Evolutionary conservation across 768 basidiomycete genomes (phyloP).

Genomic region (Termitomyces sp.): DNA sequence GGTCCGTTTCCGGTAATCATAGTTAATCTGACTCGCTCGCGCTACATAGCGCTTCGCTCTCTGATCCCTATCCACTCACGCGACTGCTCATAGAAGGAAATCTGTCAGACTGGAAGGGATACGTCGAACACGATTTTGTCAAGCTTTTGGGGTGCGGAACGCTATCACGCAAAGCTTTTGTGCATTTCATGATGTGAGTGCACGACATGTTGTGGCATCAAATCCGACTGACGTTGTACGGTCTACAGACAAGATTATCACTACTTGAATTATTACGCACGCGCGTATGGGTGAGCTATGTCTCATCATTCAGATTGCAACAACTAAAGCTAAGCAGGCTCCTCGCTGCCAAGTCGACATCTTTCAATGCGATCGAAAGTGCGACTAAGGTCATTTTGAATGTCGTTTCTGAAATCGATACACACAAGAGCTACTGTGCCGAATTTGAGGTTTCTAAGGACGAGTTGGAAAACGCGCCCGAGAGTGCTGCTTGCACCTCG

Average conservation of each 20-base stretch:
- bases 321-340: slow-evolving; percentile 35
- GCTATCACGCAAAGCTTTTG: slow-evolving; percentile 57
- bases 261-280: slow-evolving; percentile 78
- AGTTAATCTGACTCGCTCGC: not conserved
- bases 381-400: slow-evolving; percentile 60
- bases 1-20: not conserved
- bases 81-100: slow-evolving; percentile 56
- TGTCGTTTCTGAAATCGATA: slow-evolving; percentile 63
- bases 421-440: slow-evolving; percentile 68
- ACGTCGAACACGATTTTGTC: slow-evolving; percentile 84
- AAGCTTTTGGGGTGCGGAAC: slow-evolving; percentile 67
- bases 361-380: slow-evolving; percentile 54
- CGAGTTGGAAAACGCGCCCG: slow-evolving; percentile 56
- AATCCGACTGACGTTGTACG: not conserved
- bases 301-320: not conserved
- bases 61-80: slow-evolving; percentile 66
- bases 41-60: slow-evolving; percentile 42
- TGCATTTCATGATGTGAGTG: slow-evolving; percentile 79
- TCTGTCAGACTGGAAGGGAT: slow-evolving; percentile 56
- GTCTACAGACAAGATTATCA: slow-evolving; percentile 70
- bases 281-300: slow-evolving; percentile 61
- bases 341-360: slow-evolving; percentile 70
- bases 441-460: slow-evolving; percentile 59
- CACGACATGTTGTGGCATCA: not conserved
- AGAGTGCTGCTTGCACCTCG: slow-evolving; percentile 70